phyloP scores from a whole-genome alignment of 257 asterid species.

The Ehretia macrophylla region DNA sequence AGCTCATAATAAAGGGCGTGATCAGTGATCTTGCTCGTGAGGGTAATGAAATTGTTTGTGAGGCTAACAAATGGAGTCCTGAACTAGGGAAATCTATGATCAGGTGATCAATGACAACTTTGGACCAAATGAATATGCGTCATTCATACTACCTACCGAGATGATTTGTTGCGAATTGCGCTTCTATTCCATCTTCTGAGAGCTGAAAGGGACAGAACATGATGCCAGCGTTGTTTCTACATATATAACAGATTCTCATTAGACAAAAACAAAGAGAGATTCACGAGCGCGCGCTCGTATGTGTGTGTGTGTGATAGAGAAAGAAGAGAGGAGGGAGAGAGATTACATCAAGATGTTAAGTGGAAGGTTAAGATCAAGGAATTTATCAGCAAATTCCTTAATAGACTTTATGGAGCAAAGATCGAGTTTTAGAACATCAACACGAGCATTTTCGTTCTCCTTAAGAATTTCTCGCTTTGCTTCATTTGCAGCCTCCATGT shows the following conservation, averaged over 20 bases:
- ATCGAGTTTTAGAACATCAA: constrained; percentile 68
- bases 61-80: too few relatives aligned
- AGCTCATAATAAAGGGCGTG: background rate
- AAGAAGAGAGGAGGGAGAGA: background rate
- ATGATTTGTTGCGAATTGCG: constrained; percentile 69
- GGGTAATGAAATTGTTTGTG: too few relatives aligned
- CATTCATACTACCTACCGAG: constrained; percentile 28
- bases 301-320: background rate
- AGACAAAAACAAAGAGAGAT: background rate
- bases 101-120: too few relatives aligned
- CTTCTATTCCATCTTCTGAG: constrained; percentile 54
- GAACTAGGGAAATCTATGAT: background rate
- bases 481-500: constrained; percentile 63
- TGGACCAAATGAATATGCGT: background rate
- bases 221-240: constrained; percentile 68
- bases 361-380: constrained; percentile 60
- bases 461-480: constrained; percentile 53
- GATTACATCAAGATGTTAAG: constrained; percentile 79
- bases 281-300: too few relatives aligned
- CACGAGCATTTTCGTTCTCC: constrained; percentile 42
- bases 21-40: background rate
- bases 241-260: background rate
- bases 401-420: constrained; percentile 66
- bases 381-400: constrained; percentile 49
- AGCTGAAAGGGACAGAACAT: constrained; percentile 45